phyloP scores from a whole-genome alignment of 257 asterid genomes.

The Apocynum venetum region DNA sequence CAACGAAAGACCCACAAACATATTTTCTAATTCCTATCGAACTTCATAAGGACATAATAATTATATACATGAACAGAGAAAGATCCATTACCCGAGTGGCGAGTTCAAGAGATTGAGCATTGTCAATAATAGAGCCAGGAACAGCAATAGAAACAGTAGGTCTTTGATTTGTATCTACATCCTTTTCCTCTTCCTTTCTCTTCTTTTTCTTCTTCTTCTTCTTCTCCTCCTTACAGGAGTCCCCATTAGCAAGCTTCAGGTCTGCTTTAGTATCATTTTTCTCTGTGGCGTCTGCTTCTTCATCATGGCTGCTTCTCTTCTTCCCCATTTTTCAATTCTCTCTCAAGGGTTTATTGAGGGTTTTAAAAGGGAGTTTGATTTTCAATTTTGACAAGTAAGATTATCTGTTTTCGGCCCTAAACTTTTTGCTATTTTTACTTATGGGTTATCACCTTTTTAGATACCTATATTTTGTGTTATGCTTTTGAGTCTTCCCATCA shows the following conservation, averaged over 20 bases:
- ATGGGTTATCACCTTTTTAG: no score
- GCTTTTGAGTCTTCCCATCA: no score
- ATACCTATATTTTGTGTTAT: no score
- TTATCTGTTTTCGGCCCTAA: no score
- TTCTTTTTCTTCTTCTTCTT: conserved; percentile 45
- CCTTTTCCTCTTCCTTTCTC: conserved; percentile 21
- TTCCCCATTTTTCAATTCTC: conserved; percentile 36
- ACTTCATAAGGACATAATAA: neutral
- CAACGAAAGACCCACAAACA: neutral
- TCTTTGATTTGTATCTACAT: conserved; percentile 24
- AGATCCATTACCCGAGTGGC: conserved; percentile 62
- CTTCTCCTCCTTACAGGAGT: conserved; percentile 34
- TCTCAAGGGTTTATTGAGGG: conserved; percentile 24
- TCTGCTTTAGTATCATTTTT: conserved; percentile 3
- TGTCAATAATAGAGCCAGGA: conserved; percentile 81
- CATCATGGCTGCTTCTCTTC: conserved; percentile 39
- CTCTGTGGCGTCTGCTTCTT: conserved; percentile 1
- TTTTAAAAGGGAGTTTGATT: conserved; percentile 1
- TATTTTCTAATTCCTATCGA: neutral
- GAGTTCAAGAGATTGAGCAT: conserved; percentile 79
- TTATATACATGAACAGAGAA: neutral
- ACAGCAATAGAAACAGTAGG: conserved; percentile 70
- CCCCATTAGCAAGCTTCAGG: conserved; percentile 29
- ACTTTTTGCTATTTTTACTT: no score
- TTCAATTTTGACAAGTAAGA: no score